A percentile compares a stretch with the other conserved stretches of the same genome.
phyloP scores from a whole-genome alignment of 2,329 filamentous ascomycete species.

The Calonectria henricotiae region DNA sequence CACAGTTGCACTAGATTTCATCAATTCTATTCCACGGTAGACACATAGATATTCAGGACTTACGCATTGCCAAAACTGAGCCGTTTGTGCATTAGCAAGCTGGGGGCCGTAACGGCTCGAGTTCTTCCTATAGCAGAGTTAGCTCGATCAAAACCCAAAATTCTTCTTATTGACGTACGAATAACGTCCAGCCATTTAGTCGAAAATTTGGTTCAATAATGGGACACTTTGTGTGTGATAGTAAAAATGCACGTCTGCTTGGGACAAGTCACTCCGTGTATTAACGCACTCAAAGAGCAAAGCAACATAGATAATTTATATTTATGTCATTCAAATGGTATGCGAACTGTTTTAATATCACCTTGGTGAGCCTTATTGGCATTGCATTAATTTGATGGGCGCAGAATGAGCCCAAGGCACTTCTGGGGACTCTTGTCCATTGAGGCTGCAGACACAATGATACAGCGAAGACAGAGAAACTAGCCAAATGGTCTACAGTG shows the following conservation, averaged over 20 bases:
- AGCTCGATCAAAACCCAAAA: not conserved
- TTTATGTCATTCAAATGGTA: not conserved
- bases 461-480: not conserved
- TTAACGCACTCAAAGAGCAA: not conserved
- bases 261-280: not conserved
- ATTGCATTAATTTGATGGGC: not conserved
- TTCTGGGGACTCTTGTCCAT: not conserved
- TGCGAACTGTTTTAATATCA: not conserved
- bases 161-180: not conserved
- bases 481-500: not conserved
- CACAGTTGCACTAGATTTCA: not conserved
- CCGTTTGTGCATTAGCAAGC: not conserved
- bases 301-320: not conserved
- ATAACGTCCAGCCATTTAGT: not conserved
- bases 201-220: not conserved
- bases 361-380: not conserved
- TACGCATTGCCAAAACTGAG: slow-evolving; percentile 5
- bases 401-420: slow-evolving; percentile 10
- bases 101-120: too few species aligned
- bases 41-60: not conserved
- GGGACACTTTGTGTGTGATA: not conserved
- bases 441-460: not conserved
- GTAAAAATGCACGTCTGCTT: not conserved
- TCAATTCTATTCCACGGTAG: not conserved
- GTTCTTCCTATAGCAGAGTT: not conserved